phyloP scores from a whole-genome alignment of 768 basidiomycete genomes.

The Auricularia cornea region DNA sequence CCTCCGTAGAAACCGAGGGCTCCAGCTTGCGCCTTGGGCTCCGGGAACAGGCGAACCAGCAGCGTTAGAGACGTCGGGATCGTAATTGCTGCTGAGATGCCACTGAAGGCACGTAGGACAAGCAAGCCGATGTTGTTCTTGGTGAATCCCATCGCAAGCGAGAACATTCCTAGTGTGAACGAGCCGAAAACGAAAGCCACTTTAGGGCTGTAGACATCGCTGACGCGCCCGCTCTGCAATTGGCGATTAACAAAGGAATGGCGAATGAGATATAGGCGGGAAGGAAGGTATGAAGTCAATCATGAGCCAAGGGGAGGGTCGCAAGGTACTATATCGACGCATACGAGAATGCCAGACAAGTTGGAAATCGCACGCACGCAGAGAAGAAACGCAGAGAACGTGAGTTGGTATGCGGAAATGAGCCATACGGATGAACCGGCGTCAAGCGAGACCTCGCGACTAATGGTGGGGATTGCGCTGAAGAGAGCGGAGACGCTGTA shows the following conservation, averaged over 20 bases:
- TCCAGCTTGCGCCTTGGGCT: constrained; percentile 18
- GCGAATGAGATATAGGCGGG: too few species aligned
- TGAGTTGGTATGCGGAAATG: constrained; percentile 33
- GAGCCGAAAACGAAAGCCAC: background rate
- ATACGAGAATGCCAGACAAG: background rate
- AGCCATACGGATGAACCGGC: constrained; percentile 30
- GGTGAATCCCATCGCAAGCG: constrained; percentile 1
- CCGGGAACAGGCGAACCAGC: constrained; percentile 25
- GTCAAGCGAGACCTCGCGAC: background rate
- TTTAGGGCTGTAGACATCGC: constrained; percentile 3
- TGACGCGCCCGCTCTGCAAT: constrained; percentile 1
- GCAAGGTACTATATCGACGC: background rate
- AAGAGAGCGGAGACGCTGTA: background rate
- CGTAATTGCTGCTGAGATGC: constrained; percentile 19
- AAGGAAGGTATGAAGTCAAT: too few species aligned
- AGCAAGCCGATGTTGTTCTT: constrained; percentile 1
- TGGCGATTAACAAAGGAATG: too few species aligned
- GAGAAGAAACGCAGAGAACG: constrained; percentile 36
- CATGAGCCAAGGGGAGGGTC: too few species aligned
- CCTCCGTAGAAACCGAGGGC: constrained; percentile 24
- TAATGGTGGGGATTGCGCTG: background rate
- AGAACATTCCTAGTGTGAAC: background rate
- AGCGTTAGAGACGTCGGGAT: constrained; percentile 18
- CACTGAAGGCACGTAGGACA: constrained; percentile 2
- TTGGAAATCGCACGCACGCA: constrained; percentile 16